Conservation (phyloP, 768 basidiomycete genomes). For the Pluteus cervinus region DNA sequence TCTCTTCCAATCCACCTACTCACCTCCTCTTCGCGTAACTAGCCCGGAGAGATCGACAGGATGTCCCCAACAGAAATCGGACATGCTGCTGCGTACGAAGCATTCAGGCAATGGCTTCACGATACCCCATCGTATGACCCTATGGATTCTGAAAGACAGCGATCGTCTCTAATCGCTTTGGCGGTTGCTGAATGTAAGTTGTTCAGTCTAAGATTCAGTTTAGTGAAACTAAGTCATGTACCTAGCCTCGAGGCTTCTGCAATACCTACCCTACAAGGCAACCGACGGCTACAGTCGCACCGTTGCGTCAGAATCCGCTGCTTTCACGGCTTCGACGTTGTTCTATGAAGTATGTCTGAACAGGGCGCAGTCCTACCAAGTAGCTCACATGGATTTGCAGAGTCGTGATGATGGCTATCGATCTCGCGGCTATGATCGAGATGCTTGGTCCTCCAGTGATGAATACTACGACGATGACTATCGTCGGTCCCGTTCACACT, state of each 20-base stretch:
- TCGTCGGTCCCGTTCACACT: conserved; percentile 27
- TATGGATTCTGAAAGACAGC: conserved; percentile 52
- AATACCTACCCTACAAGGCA: conserved; percentile 38
- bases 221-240: conserved; percentile 6
- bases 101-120: conserved; percentile 61
- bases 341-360: conserved; percentile 45
- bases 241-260: conserved; percentile 52
- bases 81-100: conserved; percentile 74
- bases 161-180: conserved; percentile 61
- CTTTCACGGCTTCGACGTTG: conserved; percentile 57
- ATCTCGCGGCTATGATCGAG: conserved; percentile 18
- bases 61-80: conserved; percentile 61
- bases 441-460: conserved; percentile 28
- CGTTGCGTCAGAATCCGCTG: conserved; percentile 58
- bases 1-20: conserved; percentile 1
- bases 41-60: conserved; percentile 42
- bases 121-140: conserved; percentile 51
- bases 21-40: conserved; percentile 3
- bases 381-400: conserved; percentile 23
- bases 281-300: conserved; percentile 40
- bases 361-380: conserved; percentile 9
- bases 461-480: conserved; percentile 34
- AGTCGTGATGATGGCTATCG: conserved; percentile 30
- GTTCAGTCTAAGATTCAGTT: conserved; percentile 1
- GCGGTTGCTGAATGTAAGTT: conserved; percentile 64